Percentiles rank a stretch among this genome's conserved stretches.
Conservation (phyloP, 768 basidiomycete genomes). For the Heimioporus sp. region DNA sequence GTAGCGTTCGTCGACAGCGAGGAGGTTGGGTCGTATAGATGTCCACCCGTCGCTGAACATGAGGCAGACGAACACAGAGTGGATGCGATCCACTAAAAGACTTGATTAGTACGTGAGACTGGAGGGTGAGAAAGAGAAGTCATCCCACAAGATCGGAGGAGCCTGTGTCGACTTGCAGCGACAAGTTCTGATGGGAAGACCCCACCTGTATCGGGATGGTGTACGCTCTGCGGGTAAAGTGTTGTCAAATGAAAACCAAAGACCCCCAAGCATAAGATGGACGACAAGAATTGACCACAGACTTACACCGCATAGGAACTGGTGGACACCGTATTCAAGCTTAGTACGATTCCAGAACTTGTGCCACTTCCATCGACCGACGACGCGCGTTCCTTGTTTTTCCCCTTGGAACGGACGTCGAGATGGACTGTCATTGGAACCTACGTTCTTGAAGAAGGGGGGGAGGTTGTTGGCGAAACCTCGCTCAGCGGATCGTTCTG, state of each 20-base stretch:
- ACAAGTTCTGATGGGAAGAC: slow-evolving; percentile 44
- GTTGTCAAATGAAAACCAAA: background rate
- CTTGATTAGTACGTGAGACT: background rate
- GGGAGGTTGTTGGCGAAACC: too few relatives aligned
- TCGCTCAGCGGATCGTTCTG: background rate
- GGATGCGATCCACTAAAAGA: slow-evolving; percentile 69
- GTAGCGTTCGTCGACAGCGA: slow-evolving; percentile 40
- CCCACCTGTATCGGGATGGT: slow-evolving; percentile 62
- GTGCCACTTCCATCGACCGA: slow-evolving; percentile 46
- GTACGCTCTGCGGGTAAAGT: slow-evolving; percentile 48
- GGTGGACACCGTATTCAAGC: slow-evolving; percentile 51
- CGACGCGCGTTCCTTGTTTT: slow-evolving; percentile 10
- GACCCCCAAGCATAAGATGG: background rate
- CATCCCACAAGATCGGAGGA: slow-evolving; percentile 72
- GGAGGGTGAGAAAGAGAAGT: background rate
- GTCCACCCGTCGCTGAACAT: slow-evolving; percentile 47
- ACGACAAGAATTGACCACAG: background rate
- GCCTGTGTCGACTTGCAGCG: slow-evolving; percentile 76
- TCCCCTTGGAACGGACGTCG: slow-evolving; percentile 4
- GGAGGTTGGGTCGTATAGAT: slow-evolving; percentile 54
- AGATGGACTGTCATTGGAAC: slow-evolving; percentile 12
- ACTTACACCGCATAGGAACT: slow-evolving; percentile 56
- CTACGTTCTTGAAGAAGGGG: background rate
- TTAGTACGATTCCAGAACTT: slow-evolving; percentile 54
- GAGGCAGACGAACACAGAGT: slow-evolving; percentile 55